Evolutionary conservation across 2,329 filamentous ascomycete genomes (phyloP).

Genomic region (Colletotrichum viniferum): DNA sequence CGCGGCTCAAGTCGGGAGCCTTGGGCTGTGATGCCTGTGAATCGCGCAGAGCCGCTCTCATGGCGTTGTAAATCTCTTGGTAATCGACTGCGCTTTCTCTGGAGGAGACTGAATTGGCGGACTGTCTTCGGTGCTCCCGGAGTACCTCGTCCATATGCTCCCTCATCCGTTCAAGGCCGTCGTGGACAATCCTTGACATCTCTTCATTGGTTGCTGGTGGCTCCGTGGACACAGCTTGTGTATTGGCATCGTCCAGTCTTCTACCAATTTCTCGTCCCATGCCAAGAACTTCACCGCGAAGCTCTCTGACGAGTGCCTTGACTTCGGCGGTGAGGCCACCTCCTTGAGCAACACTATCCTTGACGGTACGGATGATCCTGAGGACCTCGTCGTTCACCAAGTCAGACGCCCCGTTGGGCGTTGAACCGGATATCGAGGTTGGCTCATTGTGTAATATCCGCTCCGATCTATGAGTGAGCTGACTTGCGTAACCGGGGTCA

Average conservation of each 20-base stretch:
- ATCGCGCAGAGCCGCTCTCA: constrained; percentile 76
- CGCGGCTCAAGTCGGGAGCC: constrained; percentile 66
- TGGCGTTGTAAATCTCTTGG: constrained; percentile 83
- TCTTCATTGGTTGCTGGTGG: constrained; percentile 66
- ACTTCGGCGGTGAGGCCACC: constrained; percentile 91
- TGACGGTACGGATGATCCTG: constrained; percentile 83
- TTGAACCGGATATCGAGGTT: constrained; percentile 48
- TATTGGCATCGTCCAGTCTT: constrained; percentile 74
- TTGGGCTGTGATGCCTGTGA: constrained; percentile 53
- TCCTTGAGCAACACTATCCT: constrained; percentile 86
- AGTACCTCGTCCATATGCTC: constrained; percentile 83
- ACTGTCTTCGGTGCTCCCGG: constrained; percentile 74
- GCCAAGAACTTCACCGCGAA: constrained; percentile 89
- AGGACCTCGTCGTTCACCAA: constrained; percentile 79
- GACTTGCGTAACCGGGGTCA: constrained; percentile 30
- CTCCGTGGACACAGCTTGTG: constrained; percentile 30
- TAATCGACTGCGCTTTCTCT: constrained; percentile 70
- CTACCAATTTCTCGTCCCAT: constrained; percentile 93
- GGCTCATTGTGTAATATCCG: constrained; percentile 48
- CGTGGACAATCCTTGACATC: constrained; percentile 77
- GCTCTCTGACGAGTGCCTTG: constrained; percentile 86
- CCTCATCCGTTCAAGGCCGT: constrained; percentile 81
- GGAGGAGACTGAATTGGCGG: constrained; percentile 66
- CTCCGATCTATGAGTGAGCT: constrained; percentile 46
- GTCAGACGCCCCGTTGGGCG: constrained; percentile 52